These are phyloP conservation scores for Fusarium nurragi DNA, from an alignment of 2,329 filamentous ascomycete genomes.

Conservation along the genomic window DNA sequence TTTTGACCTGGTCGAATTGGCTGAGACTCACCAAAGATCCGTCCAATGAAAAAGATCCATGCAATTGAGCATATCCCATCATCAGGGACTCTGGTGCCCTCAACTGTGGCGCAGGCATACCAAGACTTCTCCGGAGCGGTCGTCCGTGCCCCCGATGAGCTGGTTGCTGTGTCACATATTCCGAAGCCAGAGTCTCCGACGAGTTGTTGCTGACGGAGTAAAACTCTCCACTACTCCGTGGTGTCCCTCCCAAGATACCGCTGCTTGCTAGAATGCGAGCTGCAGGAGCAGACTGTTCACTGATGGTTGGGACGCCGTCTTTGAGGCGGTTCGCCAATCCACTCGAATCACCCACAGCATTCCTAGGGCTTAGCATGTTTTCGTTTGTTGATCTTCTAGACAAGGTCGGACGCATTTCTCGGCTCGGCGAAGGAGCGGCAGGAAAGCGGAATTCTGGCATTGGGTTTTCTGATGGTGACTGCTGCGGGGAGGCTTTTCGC, in stretches of 20 bases:
- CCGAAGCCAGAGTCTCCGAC: slow-evolving; percentile 89
- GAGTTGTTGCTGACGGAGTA: slow-evolving; percentile 96
- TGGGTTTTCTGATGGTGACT: slow-evolving; percentile 50
- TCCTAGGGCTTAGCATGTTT: slow-evolving; percentile 53
- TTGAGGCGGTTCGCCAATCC: slow-evolving; percentile 53
- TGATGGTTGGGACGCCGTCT: slow-evolving; percentile 59
- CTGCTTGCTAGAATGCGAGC: slow-evolving; percentile 79
- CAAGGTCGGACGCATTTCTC: slow-evolving; percentile 46
- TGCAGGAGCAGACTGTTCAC: slow-evolving; percentile 68
- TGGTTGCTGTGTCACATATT: slow-evolving; percentile 74
- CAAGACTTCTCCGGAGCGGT: slow-evolving; percentile 59
- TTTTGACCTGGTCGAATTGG: slow-evolving; percentile 94
- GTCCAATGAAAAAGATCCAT: slow-evolving; percentile 90
- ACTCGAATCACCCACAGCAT: slow-evolving; percentile 48
- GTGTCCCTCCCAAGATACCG: slow-evolving; percentile 78
- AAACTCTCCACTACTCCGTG: slow-evolving; percentile 91
- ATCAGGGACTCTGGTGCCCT: slow-evolving; percentile 81
- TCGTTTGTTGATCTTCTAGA: slow-evolving; percentile 49
- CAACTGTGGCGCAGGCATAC: slow-evolving; percentile 54
- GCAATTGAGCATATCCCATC: slow-evolving; percentile 97
- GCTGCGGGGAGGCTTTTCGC: slow-evolving; percentile 52
- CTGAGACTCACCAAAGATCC: slow-evolving; percentile 89
- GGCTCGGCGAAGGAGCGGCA: slow-evolving; percentile 55
- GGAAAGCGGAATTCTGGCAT: slow-evolving; percentile 69
- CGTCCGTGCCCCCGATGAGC: slow-evolving; percentile 47